Evolutionary conservation across 805 yeast genomes (phyloP).

Genomic region (Ogataea parapolymorpha): DNA sequence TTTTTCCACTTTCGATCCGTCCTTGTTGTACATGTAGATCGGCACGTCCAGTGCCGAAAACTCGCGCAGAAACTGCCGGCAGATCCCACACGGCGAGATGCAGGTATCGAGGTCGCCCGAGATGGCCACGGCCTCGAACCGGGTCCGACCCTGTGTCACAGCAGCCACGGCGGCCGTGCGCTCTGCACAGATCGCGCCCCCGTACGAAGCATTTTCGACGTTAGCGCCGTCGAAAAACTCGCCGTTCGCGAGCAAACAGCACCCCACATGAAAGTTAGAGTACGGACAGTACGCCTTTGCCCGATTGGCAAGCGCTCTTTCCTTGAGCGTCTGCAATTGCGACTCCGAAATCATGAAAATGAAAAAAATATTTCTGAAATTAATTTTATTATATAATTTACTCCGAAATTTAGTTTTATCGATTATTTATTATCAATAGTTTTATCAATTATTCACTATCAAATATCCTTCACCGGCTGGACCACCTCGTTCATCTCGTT

Average conservation of each 20-base stretch:
- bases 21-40: constrained; percentile 63
- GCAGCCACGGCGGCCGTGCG: constrained; percentile 62
- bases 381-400: no score
- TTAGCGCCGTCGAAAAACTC: constrained; percentile 70
- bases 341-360: neutral
- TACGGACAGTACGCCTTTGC: constrained; percentile 63
- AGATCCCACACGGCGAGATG: constrained; percentile 90
- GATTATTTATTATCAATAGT: no score
- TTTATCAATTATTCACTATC: no score
- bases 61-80: constrained; percentile 87
- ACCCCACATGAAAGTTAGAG: constrained; percentile 82
- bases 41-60: constrained; percentile 53
- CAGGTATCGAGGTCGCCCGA: constrained; percentile 56
- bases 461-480: neutral
- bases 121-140: constrained; percentile 62
- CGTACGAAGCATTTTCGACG: constrained; percentile 90
- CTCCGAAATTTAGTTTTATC: no score
- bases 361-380: neutral
- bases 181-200: constrained; percentile 75
- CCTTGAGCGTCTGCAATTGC: constrained; percentile 10
- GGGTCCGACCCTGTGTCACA: constrained; percentile 38
- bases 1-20: constrained; percentile 44
- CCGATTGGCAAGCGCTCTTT: constrained; percentile 20
- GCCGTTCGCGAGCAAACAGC: constrained; percentile 54
- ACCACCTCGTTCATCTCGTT: constrained; percentile 5